Conservation (phyloP, 2,329 filamentous ascomycete genomes). For the Blastomyces percursus region DNA sequence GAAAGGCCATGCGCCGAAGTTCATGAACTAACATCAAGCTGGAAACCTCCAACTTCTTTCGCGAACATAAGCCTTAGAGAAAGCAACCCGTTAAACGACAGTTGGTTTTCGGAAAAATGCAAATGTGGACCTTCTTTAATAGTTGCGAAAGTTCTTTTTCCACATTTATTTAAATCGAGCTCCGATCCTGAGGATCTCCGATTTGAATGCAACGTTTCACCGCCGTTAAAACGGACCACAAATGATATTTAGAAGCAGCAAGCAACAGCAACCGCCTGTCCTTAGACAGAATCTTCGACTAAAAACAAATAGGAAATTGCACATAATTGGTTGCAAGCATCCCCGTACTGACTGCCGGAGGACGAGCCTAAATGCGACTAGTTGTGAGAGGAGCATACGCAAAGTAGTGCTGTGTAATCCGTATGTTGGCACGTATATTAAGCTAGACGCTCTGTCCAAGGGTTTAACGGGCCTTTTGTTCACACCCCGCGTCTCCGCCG, state of each 20-base stretch:
- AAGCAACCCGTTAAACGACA: background rate
- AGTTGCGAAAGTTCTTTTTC: no score
- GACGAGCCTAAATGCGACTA: constrained; percentile 1
- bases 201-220: background rate
- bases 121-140: background rate
- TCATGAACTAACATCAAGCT: background rate
- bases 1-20: background rate
- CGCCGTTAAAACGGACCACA: background rate
- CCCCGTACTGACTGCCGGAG: background rate
- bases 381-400: background rate
- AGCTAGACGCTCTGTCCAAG: background rate
- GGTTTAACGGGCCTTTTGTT: background rate
- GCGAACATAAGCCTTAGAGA: background rate
- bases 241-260: background rate
- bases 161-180: no score
- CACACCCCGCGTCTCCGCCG: background rate
- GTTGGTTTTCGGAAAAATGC: background rate
- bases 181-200: background rate
- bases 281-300: background rate
- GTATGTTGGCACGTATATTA: background rate
- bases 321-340: background rate
- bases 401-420: no score
- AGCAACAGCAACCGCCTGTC: background rate
- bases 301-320: background rate
- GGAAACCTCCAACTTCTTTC: background rate